phyloP scores from a whole-genome alignment of 164 flowering plant species.

The Nymphaea colorata region DNA sequence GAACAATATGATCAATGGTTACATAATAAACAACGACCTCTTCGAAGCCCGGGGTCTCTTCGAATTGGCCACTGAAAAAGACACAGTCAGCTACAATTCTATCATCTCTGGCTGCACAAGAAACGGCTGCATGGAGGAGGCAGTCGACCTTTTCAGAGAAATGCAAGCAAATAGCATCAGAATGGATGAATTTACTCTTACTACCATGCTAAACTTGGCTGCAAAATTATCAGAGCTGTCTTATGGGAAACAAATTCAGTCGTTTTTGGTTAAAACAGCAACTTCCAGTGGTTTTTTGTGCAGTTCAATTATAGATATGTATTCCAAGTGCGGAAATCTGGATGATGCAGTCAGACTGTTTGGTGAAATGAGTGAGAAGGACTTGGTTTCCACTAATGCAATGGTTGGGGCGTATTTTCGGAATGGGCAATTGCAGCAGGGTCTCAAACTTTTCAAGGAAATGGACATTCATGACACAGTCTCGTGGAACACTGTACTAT shows the following conservation, averaged over 20 bases:
- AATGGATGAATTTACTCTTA: constrained; percentile 56
- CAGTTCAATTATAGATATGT: constrained; percentile 72
- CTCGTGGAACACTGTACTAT: constrained; percentile 76
- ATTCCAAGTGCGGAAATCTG: constrained; percentile 62
- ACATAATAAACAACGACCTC: constrained; percentile 32
- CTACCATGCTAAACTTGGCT: constrained; percentile 50
- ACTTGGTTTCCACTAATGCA: constrained; percentile 57
- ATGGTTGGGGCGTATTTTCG: constrained; percentile 81
- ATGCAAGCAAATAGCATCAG: constrained; percentile 27
- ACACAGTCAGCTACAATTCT: constrained; percentile 63
- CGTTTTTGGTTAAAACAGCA: constrained; percentile 50
- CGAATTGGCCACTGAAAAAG: constrained; percentile 37
- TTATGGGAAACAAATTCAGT: constrained; percentile 58
- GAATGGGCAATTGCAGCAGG: constrained; percentile 55
- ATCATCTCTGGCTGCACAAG: constrained; percentile 49
- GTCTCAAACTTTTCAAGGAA: constrained; percentile 29
- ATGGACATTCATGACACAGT: constrained; percentile 43
- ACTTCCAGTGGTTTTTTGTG: constrained; percentile 34
- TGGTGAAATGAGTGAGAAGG: constrained; percentile 18
- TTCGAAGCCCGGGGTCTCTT: constrained; percentile 38
- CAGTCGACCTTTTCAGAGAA: constrained; percentile 30
- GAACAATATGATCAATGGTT: constrained; percentile 61
- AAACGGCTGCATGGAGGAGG: constrained; percentile 34
- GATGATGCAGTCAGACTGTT: constrained; percentile 36
- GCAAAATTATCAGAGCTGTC: constrained; percentile 25